Evolutionary conservation across 208 protist genomes (phyloP).

Genomic region (Trypanosoma theileri): DNA sequence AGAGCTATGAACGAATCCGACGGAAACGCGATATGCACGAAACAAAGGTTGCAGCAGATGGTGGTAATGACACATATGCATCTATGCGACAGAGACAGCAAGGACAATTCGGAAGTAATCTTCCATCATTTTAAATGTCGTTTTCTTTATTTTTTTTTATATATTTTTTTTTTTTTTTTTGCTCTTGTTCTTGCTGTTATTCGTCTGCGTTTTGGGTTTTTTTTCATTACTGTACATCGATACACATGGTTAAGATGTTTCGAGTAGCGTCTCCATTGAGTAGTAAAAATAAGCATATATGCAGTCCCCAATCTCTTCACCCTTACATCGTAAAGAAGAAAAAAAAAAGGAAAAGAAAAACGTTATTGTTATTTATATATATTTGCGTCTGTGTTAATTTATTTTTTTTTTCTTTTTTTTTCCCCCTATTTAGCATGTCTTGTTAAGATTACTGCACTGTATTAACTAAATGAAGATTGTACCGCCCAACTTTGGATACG

Average conservation of each 20-base stretch:
- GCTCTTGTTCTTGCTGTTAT: neutral
- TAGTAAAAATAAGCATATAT: neutral
- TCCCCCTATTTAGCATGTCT: conserved; percentile 20
- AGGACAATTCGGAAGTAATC: conserved; percentile 54
- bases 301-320: neutral
- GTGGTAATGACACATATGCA: conserved; percentile 70
- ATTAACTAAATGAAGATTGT: conserved; percentile 71
- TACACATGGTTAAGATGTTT: neutral
- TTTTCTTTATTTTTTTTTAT: conserved; percentile 6
- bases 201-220: neutral
- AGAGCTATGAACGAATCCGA: conserved; percentile 81
- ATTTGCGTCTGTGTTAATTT: neutral
- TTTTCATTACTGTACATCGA: neutral
- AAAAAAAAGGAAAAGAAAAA: neutral
- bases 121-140: conserved; percentile 50
- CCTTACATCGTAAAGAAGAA: neutral
- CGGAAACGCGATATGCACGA: conserved; percentile 79
- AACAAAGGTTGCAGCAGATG: conserved; percentile 75
- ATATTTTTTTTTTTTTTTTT: conserved; percentile 11
- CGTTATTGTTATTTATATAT: neutral
- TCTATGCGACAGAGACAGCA: conserved; percentile 60
- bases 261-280: neutral
- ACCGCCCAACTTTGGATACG: conserved; percentile 96
- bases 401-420: conserved; percentile 21
- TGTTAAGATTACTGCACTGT: neutral